These are phyloP conservation scores for Dicorynia guianensis DNA, from an alignment of 306 rosid species.

Conservation along the genomic window DNA sequence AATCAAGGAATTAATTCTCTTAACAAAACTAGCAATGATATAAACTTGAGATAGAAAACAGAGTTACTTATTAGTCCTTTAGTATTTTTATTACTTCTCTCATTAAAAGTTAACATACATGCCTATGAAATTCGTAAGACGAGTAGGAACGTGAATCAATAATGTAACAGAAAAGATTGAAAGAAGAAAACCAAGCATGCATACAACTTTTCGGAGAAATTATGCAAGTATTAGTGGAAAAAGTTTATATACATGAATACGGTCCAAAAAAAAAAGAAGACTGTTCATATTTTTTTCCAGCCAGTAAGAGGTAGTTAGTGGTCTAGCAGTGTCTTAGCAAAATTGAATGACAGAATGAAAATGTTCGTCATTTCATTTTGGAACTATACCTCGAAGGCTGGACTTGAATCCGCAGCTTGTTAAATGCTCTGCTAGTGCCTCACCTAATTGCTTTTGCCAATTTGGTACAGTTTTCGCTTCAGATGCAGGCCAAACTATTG, in stretches of 20 bases:
- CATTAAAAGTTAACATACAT: slow-evolving; percentile 2
- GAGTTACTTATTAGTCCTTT: not conserved
- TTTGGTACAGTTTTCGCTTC: slow-evolving; percentile 74
- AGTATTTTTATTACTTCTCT: not conserved
- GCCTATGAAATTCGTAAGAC: slow-evolving; percentile 14
- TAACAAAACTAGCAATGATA: slow-evolving; percentile 12
- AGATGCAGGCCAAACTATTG: slow-evolving; percentile 91
- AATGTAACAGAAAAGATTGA: slow-evolving; percentile 16
- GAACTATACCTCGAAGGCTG: slow-evolving; percentile 76
- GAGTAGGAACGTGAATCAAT: slow-evolving; percentile 9
- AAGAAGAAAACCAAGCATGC: slow-evolving; percentile 35
- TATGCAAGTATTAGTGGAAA: slow-evolving; percentile 8
- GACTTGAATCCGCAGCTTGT: slow-evolving; percentile 86
- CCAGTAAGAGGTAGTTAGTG: too few relatives aligned
- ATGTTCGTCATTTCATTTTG: slow-evolving; percentile 21
- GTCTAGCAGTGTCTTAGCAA: too few relatives aligned
- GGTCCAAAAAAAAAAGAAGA: too few relatives aligned
- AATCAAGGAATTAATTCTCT: slow-evolving; percentile 9
- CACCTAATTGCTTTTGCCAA: slow-evolving; percentile 87
- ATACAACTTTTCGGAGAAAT: slow-evolving; percentile 24
- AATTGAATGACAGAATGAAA: not conserved
- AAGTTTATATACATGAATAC: not conserved
- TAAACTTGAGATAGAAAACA: slow-evolving; percentile 18
- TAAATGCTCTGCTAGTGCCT: slow-evolving; percentile 91
- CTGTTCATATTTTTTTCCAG: too few relatives aligned